These are phyloP conservation scores for Esteya vermicola DNA, from an alignment of 2,329 filamentous ascomycete species.

Conservation along the genomic window DNA sequence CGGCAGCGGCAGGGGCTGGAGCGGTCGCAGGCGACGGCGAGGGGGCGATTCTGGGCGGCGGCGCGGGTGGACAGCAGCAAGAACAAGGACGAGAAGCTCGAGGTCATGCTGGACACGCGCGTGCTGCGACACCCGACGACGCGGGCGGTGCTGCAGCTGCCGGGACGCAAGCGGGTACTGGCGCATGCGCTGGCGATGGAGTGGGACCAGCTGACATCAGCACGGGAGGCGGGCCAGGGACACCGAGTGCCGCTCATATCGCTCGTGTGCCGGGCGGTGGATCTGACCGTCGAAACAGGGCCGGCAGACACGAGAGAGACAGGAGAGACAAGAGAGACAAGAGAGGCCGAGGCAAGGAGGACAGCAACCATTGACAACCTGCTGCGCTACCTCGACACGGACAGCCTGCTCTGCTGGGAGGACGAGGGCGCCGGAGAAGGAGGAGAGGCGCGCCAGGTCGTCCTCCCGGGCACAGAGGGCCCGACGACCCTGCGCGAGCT, in stretches of 20 bases:
- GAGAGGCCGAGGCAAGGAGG: conserved; percentile 35
- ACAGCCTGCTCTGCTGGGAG: conserved; percentile 85
- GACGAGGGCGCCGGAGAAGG: conserved; percentile 36
- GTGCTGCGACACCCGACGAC: conserved; percentile 65
- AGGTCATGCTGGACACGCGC: conserved; percentile 21
- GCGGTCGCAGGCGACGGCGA: conserved; percentile 33
- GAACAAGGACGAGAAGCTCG: conserved; percentile 26
- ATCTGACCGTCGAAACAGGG: conserved; percentile 51
- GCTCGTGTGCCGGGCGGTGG: conserved; percentile 66
- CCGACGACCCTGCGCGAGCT: conserved; percentile 46
- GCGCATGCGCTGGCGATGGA: conserved; percentile 79
- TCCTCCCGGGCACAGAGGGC: conserved; percentile 5
- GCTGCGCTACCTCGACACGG: conserved; percentile 80
- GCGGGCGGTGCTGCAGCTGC: conserved; percentile 58
- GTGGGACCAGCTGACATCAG: conserved; percentile 75
- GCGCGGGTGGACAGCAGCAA: background rate
- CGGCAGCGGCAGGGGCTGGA: conserved; percentile 32
- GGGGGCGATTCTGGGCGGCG: conserved; percentile 14
- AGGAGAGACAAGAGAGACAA: background rate
- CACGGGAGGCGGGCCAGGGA: conserved; percentile 70
- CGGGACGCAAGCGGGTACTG: conserved; percentile 62
- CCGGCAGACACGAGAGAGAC: background rate
- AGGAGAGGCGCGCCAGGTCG: conserved; percentile 20
- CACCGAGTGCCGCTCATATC: conserved; percentile 88
- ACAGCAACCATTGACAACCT: conserved; percentile 50